These are phyloP conservation scores for Suillus brevipes DNA, from an alignment of 768 basidiomycete species.

Conservation along the genomic window DNA sequence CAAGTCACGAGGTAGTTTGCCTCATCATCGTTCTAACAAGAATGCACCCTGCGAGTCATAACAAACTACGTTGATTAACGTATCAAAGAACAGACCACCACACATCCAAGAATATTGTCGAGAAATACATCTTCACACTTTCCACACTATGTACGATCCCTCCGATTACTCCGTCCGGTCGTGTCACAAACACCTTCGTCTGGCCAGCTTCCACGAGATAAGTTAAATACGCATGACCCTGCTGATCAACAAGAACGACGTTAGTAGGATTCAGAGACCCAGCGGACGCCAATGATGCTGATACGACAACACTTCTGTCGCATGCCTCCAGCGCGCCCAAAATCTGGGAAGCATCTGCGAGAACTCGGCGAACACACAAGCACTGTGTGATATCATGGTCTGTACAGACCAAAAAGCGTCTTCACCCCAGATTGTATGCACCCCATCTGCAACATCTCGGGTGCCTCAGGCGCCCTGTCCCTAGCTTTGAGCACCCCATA, in stretches of 20 bases:
- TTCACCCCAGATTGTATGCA: conserved; percentile 9
- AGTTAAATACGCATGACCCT: conserved; percentile 35
- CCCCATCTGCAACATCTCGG: conserved; percentile 19
- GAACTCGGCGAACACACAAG: conserved; percentile 15
- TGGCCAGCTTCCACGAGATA: conserved; percentile 35
- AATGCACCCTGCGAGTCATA: too few species aligned
- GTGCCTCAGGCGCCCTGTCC: conserved; percentile 13
- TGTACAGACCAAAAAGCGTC: conserved; percentile 30
- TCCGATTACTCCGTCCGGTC: conserved; percentile 22
- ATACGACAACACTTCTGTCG: neutral
- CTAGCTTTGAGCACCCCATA: conserved; percentile 14
- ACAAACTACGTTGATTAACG: too few species aligned
- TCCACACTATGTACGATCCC: conserved; percentile 24
- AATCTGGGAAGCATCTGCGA: conserved; percentile 10
- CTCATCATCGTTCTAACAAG: too few species aligned
- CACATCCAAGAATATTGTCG: neutral
- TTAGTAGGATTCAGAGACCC: conserved; percentile 22
- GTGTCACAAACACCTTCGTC: too few species aligned
- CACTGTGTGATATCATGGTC: conserved; percentile 12
- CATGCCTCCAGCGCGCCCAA: neutral
- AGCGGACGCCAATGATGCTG: neutral
- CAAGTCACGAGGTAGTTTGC: too few species aligned
- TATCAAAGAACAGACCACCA: neutral
- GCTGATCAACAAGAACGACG: conserved; percentile 34
- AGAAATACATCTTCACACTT: conserved; percentile 8